Conservation (phyloP, 345 rosid genomes). For the Microthlaspi erraticum region DNA sequence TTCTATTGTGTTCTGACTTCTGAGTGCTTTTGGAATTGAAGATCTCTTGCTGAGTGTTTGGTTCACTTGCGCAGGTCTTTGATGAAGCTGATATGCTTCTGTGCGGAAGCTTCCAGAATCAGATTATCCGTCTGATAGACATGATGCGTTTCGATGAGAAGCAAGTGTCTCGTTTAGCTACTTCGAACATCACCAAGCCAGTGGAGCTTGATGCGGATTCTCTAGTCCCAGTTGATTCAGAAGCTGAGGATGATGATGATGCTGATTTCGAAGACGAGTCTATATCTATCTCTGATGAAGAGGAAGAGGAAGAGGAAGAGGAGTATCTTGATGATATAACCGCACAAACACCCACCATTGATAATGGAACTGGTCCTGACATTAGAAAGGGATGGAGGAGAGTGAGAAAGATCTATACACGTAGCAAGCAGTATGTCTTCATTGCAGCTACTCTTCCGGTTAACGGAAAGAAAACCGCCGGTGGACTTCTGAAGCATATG, state of each 20-base stretch:
- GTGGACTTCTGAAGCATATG: conserved; percentile 83
- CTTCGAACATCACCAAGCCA: conserved; percentile 42
- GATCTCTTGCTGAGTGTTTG: conserved; percentile 11
- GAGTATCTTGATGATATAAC: conserved; percentile 49
- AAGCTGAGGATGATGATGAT: conserved; percentile 40
- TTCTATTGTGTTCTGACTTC: conserved; percentile 24
- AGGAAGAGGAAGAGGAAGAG: conserved; percentile 52
- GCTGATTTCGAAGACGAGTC: conserved; percentile 45
- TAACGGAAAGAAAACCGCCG: conserved; percentile 95
- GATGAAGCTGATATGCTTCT: conserved; percentile 99
- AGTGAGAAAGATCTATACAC: conserved; percentile 68
- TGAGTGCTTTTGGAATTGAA: neutral
- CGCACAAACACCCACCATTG: conserved; percentile 39
- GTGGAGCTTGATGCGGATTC: conserved; percentile 43
- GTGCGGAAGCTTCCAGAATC: conserved; percentile 87
- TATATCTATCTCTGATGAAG: conserved; percentile 36
- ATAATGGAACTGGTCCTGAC: conserved; percentile 31
- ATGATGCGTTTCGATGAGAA: conserved; percentile 91
- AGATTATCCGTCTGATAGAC: conserved; percentile 76
- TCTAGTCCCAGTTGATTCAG: conserved; percentile 33
- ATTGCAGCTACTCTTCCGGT: conserved; percentile 97
- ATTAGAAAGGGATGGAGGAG: conserved; percentile 78
- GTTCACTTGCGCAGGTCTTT: conserved; percentile 67
- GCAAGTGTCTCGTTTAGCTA: conserved; percentile 56
- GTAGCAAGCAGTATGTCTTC: conserved; percentile 92